Percentiles rank a stretch among this genome's conserved stretches.
Conservation (phyloP, 2,329 filamentous ascomycete species). For the Colletotrichum euphorbiae region DNA sequence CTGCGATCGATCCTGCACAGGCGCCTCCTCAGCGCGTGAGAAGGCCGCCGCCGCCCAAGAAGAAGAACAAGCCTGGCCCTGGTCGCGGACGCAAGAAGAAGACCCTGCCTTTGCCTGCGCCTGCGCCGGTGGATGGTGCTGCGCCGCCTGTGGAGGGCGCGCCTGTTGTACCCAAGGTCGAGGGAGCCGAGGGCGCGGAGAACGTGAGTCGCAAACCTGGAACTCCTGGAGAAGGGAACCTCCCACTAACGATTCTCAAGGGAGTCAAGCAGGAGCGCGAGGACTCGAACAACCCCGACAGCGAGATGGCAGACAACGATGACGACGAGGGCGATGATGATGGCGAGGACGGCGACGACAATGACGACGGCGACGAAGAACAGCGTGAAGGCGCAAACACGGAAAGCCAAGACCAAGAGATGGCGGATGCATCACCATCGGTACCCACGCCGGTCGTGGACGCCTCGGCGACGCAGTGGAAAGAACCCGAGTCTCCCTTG, state of each 20-base stretch:
- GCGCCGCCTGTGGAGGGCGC: slow-evolving; percentile 47
- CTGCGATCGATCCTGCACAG: slow-evolving; percentile 63
- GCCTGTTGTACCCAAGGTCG: slow-evolving; percentile 27
- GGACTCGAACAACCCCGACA: slow-evolving; percentile 59
- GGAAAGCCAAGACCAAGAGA: slow-evolving; percentile 43
- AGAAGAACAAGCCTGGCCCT: slow-evolving; percentile 80
- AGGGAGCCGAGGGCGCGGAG: slow-evolving; percentile 31
- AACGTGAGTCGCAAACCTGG: slow-evolving; percentile 28
- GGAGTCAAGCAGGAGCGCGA: slow-evolving; percentile 58
- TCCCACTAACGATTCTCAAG: slow-evolving; percentile 46
- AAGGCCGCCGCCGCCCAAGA: slow-evolving; percentile 80
- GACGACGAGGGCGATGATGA: slow-evolving; percentile 62
- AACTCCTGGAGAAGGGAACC: not conserved
- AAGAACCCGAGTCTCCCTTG: slow-evolving; percentile 35
- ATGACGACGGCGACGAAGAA: slow-evolving; percentile 59
- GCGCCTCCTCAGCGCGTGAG: slow-evolving; percentile 61
- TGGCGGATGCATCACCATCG: slow-evolving; percentile 50
- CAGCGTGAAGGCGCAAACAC: slow-evolving; percentile 54
- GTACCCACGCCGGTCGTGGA: slow-evolving; percentile 44
- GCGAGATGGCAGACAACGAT: slow-evolving; percentile 65
- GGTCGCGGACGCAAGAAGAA: slow-evolving; percentile 85
- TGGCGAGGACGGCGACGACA: slow-evolving; percentile 61
- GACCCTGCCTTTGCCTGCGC: slow-evolving; percentile 61
- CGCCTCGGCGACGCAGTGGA: slow-evolving; percentile 41
- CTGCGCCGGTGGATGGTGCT: slow-evolving; percentile 48